phyloP scores from a whole-genome alignment of 1,284 basidiomycete species.

The Microbotryomycetes sp. region DNA sequence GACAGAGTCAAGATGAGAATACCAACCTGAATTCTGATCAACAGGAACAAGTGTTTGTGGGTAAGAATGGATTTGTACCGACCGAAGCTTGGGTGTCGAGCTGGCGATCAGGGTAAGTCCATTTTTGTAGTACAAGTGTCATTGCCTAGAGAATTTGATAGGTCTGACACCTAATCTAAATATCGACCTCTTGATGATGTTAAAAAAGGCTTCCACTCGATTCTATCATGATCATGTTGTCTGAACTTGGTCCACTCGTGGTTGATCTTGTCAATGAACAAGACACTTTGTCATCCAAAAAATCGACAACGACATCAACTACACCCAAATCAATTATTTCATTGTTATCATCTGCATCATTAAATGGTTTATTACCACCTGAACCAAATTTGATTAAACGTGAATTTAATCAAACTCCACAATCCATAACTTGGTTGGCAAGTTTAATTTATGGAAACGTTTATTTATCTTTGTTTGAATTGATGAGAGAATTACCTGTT shows the following conservation, averaged over 20 bases:
- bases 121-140: not conserved
- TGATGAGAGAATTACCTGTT: slow-evolving; percentile 16
- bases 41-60: slow-evolving; percentile 23
- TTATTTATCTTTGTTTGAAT: slow-evolving; percentile 53
- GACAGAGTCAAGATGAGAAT: too few relatives aligned
- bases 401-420: slow-evolving; percentile 68
- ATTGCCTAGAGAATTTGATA: slow-evolving; percentile 12
- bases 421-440: slow-evolving; percentile 80
- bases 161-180: not conserved
- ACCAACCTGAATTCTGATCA: slow-evolving; percentile 1
- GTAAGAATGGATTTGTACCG: slow-evolving; percentile 72
- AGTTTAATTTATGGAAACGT: slow-evolving; percentile 87
- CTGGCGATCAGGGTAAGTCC: slow-evolving; percentile 71
- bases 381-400: slow-evolving; percentile 59
- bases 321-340: slow-evolving; percentile 52
- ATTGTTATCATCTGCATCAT: slow-evolving; percentile 54
- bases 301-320: slow-evolving; percentile 47
- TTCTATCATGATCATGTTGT: slow-evolving; percentile 69
- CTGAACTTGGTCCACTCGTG: slow-evolving; percentile 65
- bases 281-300: slow-evolving; percentile 46
- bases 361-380: slow-evolving; percentile 68
- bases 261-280: slow-evolving; percentile 11
- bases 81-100: slow-evolving; percentile 86
- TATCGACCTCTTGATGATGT: too few relatives aligned
- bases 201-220: slow-evolving; percentile 67